phyloP scores from a whole-genome alignment of 345 rosid genomes.

The Cardamine chenopodiifolia region DNA sequence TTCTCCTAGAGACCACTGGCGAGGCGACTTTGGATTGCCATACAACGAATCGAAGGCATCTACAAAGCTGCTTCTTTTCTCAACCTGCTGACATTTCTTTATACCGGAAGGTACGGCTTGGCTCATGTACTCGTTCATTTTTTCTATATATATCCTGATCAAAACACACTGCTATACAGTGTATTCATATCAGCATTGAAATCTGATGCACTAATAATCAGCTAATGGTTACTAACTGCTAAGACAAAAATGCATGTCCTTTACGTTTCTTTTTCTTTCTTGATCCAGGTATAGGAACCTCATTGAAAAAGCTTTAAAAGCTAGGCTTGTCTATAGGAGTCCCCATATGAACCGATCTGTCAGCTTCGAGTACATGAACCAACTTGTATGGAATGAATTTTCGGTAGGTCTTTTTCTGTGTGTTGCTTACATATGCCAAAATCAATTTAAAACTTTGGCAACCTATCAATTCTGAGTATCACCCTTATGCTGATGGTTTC shows the following conservation, averaged over 20 bases:
- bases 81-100: constrained; percentile 87
- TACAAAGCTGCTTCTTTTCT: constrained; percentile 90
- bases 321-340: constrained; percentile 88
- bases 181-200: neutral
- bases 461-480: constrained; percentile 8
- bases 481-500: constrained; percentile 15
- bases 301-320: constrained; percentile 83
- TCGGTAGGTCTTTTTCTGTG: constrained; percentile 61
- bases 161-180: neutral
- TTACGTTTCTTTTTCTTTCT: constrained; percentile 4
- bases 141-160: neutral
- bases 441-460: constrained; percentile 3
- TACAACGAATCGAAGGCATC: constrained; percentile 80
- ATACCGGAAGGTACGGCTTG: constrained; percentile 72
- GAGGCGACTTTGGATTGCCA: constrained; percentile 72
- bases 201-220: neutral
- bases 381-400: constrained; percentile 98
- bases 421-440: neutral
- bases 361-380: constrained; percentile 99
- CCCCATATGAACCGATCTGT: constrained; percentile 97
- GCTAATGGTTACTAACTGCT: constrained; percentile 4
- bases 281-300: constrained; percentile 85
- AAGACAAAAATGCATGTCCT: neutral
- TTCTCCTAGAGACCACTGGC: constrained; percentile 78
- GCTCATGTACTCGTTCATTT: neutral